Percentiles rank a stretch among this genome's conserved stretches.
phyloP scores from a whole-genome alignment of 2,329 filamentous ascomycete genomes.

The Colletotrichum ledebouriae region DNA sequence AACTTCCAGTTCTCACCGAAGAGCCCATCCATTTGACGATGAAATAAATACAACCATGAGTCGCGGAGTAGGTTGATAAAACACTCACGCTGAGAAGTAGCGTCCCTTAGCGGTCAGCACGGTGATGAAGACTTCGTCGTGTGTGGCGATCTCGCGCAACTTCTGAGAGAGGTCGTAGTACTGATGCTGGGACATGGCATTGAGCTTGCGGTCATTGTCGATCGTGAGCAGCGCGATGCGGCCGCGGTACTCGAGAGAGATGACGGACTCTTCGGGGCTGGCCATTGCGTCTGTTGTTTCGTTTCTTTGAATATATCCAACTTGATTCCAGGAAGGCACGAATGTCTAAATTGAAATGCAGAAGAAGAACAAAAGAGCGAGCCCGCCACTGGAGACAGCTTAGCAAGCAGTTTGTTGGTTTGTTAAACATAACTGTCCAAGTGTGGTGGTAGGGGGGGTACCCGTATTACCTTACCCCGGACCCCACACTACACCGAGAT shows the following conservation, averaged over 20 bases:
- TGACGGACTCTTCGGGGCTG: constrained; percentile 45
- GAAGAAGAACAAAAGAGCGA: not conserved
- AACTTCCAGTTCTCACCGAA: too few relatives aligned
- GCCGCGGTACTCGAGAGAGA: constrained; percentile 57
- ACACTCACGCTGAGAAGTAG: constrained; percentile 85
- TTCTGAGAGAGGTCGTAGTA: constrained; percentile 84
- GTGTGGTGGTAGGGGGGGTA: not conserved
- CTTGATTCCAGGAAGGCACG: too few relatives aligned
- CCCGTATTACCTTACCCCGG: constrained; percentile 23
- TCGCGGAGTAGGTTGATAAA: not conserved
- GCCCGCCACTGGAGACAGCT: not conserved
- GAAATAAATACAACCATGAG: too few relatives aligned
- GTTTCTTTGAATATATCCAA: not conserved
- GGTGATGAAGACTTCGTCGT: constrained; percentile 87
- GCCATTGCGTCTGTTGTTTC: constrained; percentile 23
- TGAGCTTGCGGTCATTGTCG: constrained; percentile 87
- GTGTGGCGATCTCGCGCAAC: constrained; percentile 81
- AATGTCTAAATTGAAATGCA: too few relatives aligned
- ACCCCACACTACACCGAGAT: constrained; percentile 42
- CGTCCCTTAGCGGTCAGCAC: constrained; percentile 86
- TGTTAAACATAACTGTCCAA: constrained; percentile 1
- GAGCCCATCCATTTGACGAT: too few relatives aligned
- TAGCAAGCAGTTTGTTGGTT: not conserved
- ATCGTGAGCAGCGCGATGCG: constrained; percentile 82
- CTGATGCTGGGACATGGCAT: constrained; percentile 77